Conservation (phyloP, 805 yeast genomes). For the Candida sithepensis region DNA sequence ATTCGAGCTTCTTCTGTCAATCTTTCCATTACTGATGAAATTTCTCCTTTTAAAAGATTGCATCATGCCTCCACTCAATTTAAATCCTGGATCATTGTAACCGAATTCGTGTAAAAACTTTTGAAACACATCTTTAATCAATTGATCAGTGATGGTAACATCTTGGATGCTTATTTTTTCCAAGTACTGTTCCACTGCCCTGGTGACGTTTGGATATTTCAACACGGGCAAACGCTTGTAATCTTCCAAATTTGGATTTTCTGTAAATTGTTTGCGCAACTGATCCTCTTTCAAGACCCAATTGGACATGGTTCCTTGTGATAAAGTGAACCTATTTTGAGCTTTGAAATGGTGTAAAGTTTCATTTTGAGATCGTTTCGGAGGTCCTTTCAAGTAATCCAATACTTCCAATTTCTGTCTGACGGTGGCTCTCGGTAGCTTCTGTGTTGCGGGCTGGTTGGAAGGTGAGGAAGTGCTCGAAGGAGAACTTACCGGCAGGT, state of each 20-base stretch:
- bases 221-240: slow-evolving; percentile 32
- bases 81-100: slow-evolving; percentile 18
- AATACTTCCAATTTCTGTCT: slow-evolving; percentile 32
- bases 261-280: slow-evolving; percentile 20
- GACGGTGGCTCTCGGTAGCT: slow-evolving; percentile 29
- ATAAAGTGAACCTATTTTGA: slow-evolving; percentile 25
- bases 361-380: slow-evolving; percentile 26
- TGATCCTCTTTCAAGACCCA: slow-evolving; percentile 28
- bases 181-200: slow-evolving; percentile 28
- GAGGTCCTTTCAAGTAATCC: slow-evolving; percentile 31
- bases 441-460: slow-evolving; percentile 1
- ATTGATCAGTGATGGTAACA: slow-evolving; percentile 24
- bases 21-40: slow-evolving; percentile 17
- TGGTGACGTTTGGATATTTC: slow-evolving; percentile 32
- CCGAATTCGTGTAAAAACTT: slow-evolving; percentile 21
- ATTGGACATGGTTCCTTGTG: slow-evolving; percentile 34
- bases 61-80: slow-evolving; percentile 33
- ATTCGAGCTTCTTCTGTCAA: not conserved
- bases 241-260: slow-evolving; percentile 25
- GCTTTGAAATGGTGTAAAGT: slow-evolving; percentile 23
- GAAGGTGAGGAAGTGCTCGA: not conserved
- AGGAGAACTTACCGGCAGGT: not conserved
- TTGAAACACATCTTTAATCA: slow-evolving; percentile 19
- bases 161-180: slow-evolving; percentile 6
- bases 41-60: slow-evolving; percentile 32